Base-by-base conservation (phyloP, 768 basidiomycete species). In the Lactarius psammicola region DNA sequence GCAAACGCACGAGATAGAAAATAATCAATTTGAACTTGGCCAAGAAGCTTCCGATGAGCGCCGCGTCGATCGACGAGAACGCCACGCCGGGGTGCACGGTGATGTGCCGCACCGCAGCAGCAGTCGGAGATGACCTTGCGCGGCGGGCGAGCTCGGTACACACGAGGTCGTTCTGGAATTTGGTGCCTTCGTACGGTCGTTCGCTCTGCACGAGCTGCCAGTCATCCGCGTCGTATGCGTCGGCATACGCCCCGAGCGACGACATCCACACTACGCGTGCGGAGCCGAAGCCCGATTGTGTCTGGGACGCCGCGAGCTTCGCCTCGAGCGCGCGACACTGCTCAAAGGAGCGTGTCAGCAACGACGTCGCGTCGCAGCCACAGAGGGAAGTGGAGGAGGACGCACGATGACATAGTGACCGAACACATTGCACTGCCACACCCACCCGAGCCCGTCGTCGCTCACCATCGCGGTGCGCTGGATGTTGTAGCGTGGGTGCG, bases 381-480 rank as follows among this genome's bases (percentile, higher is more conserved):
- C 4, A 8, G 63, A 38, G 31, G 30, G 34, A 30, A 15, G 56
- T 9, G 46, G n/a, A 9, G 15, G 49, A 40, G 31, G 4, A 81
- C 88, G 62, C 71, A 94, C 92, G 69, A 95, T 76, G 33, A 81
- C 81, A 72, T 88, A 94, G 75, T 94, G 92, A 0, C 88, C 86
- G 63, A 94, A 93, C 31, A 93, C 76, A 70, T 94, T 94, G 65
- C 85, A 89, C 72, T 94, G 90, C 90, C 92, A 95, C 8, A 87
- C 83, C 82, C 83, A 88, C 3, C 93, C 93, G 0, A 93, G 76
- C 6, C 87, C 86, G 68, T 95, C 91, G 4, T 76, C 75, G 68
- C 85, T 90, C 58, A 81, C 69, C 67, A 86, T 82, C 9, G 89
- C 90, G 13, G 65, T 72, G 33, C 79, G 74, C 73, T 94, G 90